Evolutionary conservation across 2,329 filamentous ascomycete genomes (phyloP), one percentile per base, ranked within the genome.

Genomic region (Aspergillus calidoustus): DNA sequence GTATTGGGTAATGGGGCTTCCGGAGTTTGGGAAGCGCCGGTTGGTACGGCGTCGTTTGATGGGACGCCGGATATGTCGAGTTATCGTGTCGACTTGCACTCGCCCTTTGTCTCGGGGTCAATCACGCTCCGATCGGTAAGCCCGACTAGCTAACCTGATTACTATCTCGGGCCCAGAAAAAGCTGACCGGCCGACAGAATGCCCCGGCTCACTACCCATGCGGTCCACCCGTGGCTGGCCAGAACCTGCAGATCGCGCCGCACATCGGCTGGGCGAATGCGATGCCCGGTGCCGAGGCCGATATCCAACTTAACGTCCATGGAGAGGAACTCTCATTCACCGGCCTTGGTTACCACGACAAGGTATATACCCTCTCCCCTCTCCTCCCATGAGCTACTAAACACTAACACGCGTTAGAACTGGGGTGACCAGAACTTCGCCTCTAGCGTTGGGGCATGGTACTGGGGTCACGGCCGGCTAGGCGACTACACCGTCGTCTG

Each of bases 261-360:
- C 31, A 54, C 34, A 34, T 79, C 11, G 77, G 77, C 13, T 81
- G 78, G 78, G 66, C 70, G 3, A 79, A 75, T 64, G 70, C 74
- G 6, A 62, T 78, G 3, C 76, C 78, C 5, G 76, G 77, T 30
- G 74, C 74, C 0, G 57, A 65, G 17, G 74, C 66, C 4, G 62
- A 49, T 3, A 74, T 76, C 1, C 66, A 74, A 22, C 61, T 77
- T 51, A 64, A 31, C 0, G 68, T 77, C 30, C 57, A 65, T 9
- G 78, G 76, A 5, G 68, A 63, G n/a, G 44, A 47, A 9, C 48
- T 80, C 11, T 57, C 61, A 3, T 80, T 80, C 64, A 64, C 68
- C 6, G 80, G 80, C 1, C 41, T 71, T 0, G 81, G 73, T 0
- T 82, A 83, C 63, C 80, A 82, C 61, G 81, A 83, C 61, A 81